Percentiles rank a stretch among this genome's conserved stretches.
These are phyloP conservation scores for Quercus rubra DNA, from an alignment of 306 rosid genomes.

Conservation along the genomic window DNA sequence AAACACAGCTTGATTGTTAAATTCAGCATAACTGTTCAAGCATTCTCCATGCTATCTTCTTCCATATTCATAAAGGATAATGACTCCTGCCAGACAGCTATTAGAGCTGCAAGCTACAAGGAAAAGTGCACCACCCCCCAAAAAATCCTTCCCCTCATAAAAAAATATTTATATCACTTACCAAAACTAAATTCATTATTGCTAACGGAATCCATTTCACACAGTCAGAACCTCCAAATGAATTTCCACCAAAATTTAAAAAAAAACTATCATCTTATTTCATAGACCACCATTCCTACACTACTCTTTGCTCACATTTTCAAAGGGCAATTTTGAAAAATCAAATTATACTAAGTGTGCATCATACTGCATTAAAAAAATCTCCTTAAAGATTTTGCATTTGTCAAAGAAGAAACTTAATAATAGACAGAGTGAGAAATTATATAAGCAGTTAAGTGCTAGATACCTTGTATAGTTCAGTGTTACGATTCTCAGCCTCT, in stretches of 20 bases:
- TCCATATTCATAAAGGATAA: too few relatives aligned
- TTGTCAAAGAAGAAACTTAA: background rate
- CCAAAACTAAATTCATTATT: too few relatives aligned
- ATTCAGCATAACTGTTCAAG: background rate
- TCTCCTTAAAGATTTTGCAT: background rate
- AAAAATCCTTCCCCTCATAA: too few relatives aligned
- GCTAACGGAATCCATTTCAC: too few relatives aligned
- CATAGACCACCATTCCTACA: background rate
- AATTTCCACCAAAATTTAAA: background rate
- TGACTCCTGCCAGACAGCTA: too few relatives aligned
- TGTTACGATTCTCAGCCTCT: conserved; percentile 66
- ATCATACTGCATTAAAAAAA: background rate
- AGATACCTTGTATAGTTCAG: conserved; percentile 85
- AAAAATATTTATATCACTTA: too few relatives aligned
- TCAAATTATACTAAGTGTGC: background rate
- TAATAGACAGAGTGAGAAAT: background rate
- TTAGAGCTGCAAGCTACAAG: too few relatives aligned
- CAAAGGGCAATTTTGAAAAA: background rate
- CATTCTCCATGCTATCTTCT: background rate
- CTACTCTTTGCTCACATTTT: background rate
- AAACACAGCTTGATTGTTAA: background rate
- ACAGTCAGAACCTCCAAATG: background rate
- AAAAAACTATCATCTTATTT: background rate
- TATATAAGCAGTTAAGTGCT: background rate
- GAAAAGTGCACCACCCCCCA: too few relatives aligned